Conservation (phyloP, 257 asterid species). For the Primulina huaijiensis region DNA sequence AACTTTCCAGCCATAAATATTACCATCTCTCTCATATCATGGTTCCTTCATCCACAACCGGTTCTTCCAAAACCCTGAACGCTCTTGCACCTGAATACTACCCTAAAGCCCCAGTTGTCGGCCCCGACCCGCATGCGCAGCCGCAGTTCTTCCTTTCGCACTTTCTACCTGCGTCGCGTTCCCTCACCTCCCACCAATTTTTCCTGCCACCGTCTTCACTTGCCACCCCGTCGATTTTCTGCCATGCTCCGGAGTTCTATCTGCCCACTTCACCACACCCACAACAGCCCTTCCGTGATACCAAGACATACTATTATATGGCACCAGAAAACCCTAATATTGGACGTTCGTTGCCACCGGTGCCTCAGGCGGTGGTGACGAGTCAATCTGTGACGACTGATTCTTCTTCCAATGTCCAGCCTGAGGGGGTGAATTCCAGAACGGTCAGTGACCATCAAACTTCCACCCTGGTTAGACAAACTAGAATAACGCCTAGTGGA, state of each 20-base stretch:
- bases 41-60: background rate
- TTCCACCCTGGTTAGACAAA: no score
- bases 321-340: slow-evolving; percentile 1
- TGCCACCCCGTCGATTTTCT: background rate
- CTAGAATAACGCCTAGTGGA: background rate
- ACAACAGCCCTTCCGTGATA: background rate
- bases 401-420: background rate
- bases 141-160: background rate
- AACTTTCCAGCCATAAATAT: no score
- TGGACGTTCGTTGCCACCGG: slow-evolving; percentile 17
- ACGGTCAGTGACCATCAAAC: background rate
- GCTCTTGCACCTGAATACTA: slow-evolving; percentile 26
- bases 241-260: background rate
- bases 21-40: background rate
- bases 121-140: background rate
- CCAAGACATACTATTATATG: background rate
- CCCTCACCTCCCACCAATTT: background rate
- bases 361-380: no score
- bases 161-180: background rate
- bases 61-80: slow-evolving; percentile 16
- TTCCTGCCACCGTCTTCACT: slow-evolving; percentile 12
- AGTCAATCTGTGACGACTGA: background rate
- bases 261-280: background rate
- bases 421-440: background rate
- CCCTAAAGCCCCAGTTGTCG: slow-evolving; percentile 10